Evolutionary conservation across 2,329 filamentous ascomycete genomes (phyloP).

Genomic region (Cylindrodendrum hubeiense): DNA sequence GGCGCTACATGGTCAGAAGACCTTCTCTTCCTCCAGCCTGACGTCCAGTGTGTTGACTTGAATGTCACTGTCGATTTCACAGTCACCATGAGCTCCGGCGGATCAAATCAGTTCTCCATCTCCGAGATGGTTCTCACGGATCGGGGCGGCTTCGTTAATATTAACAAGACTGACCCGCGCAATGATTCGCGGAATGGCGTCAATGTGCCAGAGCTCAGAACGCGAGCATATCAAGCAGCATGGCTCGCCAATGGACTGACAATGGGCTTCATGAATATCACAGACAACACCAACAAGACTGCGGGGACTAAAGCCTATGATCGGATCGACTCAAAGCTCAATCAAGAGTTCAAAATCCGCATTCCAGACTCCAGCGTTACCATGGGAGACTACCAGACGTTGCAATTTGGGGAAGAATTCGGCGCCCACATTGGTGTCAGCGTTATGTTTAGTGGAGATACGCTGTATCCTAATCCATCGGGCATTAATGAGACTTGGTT

Average conservation of each 20-base stretch:
- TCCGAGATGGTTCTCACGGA: slow-evolving; percentile 52
- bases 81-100: slow-evolving; percentile 35
- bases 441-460: neutral
- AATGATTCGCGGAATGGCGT: slow-evolving; percentile 48
- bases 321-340: slow-evolving; percentile 24
- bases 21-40: slow-evolving; percentile 60
- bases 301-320: slow-evolving; percentile 25
- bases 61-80: slow-evolving; percentile 58
- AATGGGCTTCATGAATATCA: slow-evolving; percentile 56
- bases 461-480: neutral
- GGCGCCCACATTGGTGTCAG: slow-evolving; percentile 17
- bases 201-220: slow-evolving; percentile 50
- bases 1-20: slow-evolving; percentile 61
- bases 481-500: neutral
- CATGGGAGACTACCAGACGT: neutral
- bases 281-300: slow-evolving; percentile 35
- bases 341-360: slow-evolving; percentile 27
- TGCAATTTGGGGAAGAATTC: slow-evolving; percentile 21
- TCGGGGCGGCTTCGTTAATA: slow-evolving; percentile 56
- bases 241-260: slow-evolving; percentile 56
- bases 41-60: slow-evolving; percentile 57
- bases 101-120: slow-evolving; percentile 14
- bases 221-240: slow-evolving; percentile 57
- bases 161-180: slow-evolving; percentile 50
- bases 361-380: neutral